Conservation (phyloP, 148 eudicot genomes). For the Pouteria glomerata region DNA sequence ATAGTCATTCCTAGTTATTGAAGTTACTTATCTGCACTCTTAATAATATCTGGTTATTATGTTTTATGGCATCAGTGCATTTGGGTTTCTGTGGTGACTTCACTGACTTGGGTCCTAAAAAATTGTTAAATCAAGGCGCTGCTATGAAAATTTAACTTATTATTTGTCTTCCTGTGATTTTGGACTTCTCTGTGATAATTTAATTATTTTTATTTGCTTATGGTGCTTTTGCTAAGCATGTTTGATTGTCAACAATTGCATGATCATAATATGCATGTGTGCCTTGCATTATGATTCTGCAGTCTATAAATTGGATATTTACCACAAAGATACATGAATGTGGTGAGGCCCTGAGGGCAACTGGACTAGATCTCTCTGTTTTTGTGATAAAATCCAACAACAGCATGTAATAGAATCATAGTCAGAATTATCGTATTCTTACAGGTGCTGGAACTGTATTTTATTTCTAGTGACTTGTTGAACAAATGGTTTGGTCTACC, state of each 20-base stretch:
- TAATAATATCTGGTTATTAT: background rate
- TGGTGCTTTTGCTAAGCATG: too few species aligned
- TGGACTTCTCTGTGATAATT: too few species aligned
- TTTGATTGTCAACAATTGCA: background rate
- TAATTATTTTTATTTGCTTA: too few species aligned
- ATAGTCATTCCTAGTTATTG: conserved; percentile 21
- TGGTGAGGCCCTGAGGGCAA: too few species aligned
- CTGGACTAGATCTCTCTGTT: too few species aligned
- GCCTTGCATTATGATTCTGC: too few species aligned
- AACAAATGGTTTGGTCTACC: too few species aligned
- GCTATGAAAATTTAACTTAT: background rate
- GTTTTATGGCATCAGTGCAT: background rate
- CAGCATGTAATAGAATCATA: background rate
- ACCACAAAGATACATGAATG: too few species aligned
- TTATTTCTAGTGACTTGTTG: too few species aligned
- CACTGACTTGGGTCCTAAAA: background rate
- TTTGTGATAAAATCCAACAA: background rate
- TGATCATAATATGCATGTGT: background rate
- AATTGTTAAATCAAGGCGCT: background rate
- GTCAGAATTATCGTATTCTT: background rate
- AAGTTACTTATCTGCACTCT: conserved; percentile 6
- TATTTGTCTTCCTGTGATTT: background rate
- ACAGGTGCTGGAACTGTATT: background rate
- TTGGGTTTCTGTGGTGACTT: background rate
- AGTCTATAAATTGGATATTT: too few species aligned